Conservation (phyloP, 768 basidiomycete genomes). For the Collybiopsis confluens region DNA sequence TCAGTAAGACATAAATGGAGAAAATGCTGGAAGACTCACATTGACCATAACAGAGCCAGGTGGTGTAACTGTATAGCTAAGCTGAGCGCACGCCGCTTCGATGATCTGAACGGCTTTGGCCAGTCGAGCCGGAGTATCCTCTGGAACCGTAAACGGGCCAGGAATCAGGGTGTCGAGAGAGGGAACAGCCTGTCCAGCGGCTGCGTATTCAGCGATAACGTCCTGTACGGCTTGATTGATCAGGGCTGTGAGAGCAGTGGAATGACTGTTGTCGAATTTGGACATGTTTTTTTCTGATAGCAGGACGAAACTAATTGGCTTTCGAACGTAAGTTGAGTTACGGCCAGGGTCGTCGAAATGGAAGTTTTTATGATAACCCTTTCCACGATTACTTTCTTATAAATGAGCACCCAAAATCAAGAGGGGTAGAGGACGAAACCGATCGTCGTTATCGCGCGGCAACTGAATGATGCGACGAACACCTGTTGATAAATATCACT, state of each 20-base stretch:
- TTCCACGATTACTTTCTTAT: no score
- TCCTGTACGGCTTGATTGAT: constrained; percentile 26
- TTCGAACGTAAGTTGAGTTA: neutral
- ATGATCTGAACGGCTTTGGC: constrained; percentile 26
- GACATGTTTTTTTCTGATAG: neutral
- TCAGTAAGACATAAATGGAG: neutral
- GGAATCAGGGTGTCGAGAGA: constrained; percentile 28
- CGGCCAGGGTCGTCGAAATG: neutral
- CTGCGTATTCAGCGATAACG: constrained; percentile 27
- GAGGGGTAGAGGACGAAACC: no score
- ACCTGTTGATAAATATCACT: no score
- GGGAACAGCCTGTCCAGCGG: constrained; percentile 21
- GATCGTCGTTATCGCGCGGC: no score
- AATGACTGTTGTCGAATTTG: constrained; percentile 9
- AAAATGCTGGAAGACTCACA: constrained; percentile 14
- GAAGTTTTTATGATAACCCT: no score
- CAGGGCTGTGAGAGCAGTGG: constrained; percentile 23
- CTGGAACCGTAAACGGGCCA: constrained; percentile 30
- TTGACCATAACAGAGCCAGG: constrained; percentile 28
- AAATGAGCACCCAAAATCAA: no score
- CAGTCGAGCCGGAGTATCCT: constrained; percentile 17
- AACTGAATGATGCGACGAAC: neutral
- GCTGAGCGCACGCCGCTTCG: constrained; percentile 31
- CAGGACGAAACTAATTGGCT: no score
- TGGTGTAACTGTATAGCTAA: constrained; percentile 24